Percentiles rank a stretch among this genome's conserved stretches.
These are phyloP conservation scores for Podospora australis DNA, from an alignment of 495 filamentous ascomycete species.

Conservation along the genomic window DNA sequence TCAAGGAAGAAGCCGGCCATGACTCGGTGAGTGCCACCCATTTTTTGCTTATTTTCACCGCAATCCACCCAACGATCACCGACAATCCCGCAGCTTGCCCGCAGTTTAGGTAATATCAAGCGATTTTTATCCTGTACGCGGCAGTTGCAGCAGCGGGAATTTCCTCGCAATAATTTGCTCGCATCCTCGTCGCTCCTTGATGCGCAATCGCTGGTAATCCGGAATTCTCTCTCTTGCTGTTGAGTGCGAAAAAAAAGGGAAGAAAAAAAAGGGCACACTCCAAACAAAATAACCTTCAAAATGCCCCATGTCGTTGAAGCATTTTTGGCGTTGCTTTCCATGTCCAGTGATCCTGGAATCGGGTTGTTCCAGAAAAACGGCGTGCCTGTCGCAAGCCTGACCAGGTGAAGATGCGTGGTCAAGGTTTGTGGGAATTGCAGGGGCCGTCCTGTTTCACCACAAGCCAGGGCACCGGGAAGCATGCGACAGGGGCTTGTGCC, in stretches of 20 bases:
- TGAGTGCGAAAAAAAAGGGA: too few species aligned
- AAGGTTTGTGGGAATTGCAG: constrained; percentile 29
- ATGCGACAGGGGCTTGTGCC: constrained; percentile 28
- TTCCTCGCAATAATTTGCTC: neutral
- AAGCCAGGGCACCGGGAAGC: constrained; percentile 28
- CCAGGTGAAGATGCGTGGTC: constrained; percentile 19
- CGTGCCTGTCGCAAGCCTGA: constrained; percentile 28
- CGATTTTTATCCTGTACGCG: constrained; percentile 1
- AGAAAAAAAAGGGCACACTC: too few species aligned
- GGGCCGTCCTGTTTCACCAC: constrained; percentile 34
- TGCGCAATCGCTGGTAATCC: too few species aligned
- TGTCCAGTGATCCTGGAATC: constrained; percentile 19
- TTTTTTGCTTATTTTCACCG: constrained; percentile 9
- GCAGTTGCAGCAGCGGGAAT: constrained; percentile 3
- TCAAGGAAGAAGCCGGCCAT: constrained; percentile 31
- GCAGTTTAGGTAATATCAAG: constrained; percentile 5
- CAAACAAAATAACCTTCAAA: too few species aligned
- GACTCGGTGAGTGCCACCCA: constrained; percentile 32
- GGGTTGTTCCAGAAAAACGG: constrained; percentile 32
- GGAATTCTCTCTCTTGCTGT: too few species aligned
- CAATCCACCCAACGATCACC: constrained; percentile 8
- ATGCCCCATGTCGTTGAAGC: constrained; percentile 7
- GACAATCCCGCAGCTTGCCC: constrained; percentile 5
- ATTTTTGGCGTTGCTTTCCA: constrained; percentile 1
- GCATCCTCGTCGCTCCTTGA: neutral